Evolutionary conservation across 441 rosid genomes (phyloP).

Genomic region (Omphalea diandra): DNA sequence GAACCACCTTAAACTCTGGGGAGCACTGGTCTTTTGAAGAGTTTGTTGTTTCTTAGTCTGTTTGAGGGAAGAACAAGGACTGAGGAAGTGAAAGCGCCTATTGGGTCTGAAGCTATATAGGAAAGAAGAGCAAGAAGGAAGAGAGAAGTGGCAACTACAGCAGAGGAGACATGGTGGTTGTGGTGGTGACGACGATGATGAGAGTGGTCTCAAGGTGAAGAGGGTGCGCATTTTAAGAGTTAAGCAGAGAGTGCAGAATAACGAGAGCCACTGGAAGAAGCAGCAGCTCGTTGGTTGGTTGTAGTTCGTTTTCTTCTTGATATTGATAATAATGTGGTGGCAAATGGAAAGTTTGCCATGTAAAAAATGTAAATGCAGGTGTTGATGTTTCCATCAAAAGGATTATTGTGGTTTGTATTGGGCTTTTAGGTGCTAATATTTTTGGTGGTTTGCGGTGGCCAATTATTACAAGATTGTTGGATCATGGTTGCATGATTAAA

Average conservation of each 20-base stretch:
- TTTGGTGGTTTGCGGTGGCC: neutral
- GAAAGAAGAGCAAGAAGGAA: slow-evolving; percentile 36
- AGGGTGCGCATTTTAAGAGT: slow-evolving; percentile 55
- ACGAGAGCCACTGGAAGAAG: slow-evolving; percentile 14
- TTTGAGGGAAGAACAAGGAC: slow-evolving; percentile 72
- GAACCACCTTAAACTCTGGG: slow-evolving; percentile 72
- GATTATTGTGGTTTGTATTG: neutral
- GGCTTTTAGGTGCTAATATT: too few relatives aligned
- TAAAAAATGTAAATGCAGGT: neutral
- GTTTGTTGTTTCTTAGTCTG: slow-evolving; percentile 65
- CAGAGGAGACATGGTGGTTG: slow-evolving; percentile 36
- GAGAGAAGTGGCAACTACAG: slow-evolving; percentile 31
- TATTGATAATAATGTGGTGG: neutral
- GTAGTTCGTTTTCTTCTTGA: neutral
- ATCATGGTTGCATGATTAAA: too few relatives aligned
- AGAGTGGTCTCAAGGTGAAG: slow-evolving; percentile 29
- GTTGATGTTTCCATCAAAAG: neutral
- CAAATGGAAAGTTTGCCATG: slow-evolving; percentile 23
- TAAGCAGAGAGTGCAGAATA: slow-evolving; percentile 12
- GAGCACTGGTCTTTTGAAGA: slow-evolving; percentile 53
- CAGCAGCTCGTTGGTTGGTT: neutral
- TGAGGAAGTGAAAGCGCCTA: slow-evolving; percentile 71
- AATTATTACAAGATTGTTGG: too few relatives aligned
- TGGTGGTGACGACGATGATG: slow-evolving; percentile 20
- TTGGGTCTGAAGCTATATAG: slow-evolving; percentile 52